Conservation (phyloP, 106 monocot species). For the Dioscorea alata region DNA sequence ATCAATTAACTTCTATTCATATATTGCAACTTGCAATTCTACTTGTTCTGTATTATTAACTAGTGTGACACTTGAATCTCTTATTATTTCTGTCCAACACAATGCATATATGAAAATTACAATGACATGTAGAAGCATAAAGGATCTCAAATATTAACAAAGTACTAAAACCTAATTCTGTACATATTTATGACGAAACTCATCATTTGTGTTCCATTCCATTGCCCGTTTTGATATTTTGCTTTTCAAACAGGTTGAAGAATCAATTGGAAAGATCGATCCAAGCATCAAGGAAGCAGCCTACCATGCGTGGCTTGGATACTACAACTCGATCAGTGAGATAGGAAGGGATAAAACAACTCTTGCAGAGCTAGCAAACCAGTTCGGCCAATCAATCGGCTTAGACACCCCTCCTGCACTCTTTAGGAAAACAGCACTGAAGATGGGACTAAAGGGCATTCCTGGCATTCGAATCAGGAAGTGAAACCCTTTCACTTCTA, state of each 20-base stretch:
- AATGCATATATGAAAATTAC: no score
- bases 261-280: slow-evolving; percentile 67
- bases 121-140: no score
- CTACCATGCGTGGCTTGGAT: slow-evolving; percentile 98
- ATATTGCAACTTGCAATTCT: no score
- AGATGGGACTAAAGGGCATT: slow-evolving; percentile 90
- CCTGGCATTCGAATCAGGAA: slow-evolving; percentile 70
- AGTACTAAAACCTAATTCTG: no score
- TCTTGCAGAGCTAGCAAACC: slow-evolving; percentile 78
- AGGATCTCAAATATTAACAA: no score
- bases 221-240: neutral
- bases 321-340: slow-evolving; percentile 76
- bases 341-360: slow-evolving; percentile 88
- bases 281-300: slow-evolving; percentile 83
- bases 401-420: slow-evolving; percentile 68
- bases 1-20: no score
- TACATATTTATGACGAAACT: no score
- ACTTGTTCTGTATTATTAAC: no score
- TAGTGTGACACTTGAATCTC: no score
- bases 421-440: slow-evolving; percentile 76
- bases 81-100: no score
- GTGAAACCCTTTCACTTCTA: slow-evolving; percentile 2
- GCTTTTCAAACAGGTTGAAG: slow-evolving; percentile 46
- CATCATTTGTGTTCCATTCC: neutral
- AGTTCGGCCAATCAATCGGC: slow-evolving; percentile 65